Conservation (phyloP, 2,329 filamentous ascomycete species). For the Mycosphaerella sp. region DNA sequence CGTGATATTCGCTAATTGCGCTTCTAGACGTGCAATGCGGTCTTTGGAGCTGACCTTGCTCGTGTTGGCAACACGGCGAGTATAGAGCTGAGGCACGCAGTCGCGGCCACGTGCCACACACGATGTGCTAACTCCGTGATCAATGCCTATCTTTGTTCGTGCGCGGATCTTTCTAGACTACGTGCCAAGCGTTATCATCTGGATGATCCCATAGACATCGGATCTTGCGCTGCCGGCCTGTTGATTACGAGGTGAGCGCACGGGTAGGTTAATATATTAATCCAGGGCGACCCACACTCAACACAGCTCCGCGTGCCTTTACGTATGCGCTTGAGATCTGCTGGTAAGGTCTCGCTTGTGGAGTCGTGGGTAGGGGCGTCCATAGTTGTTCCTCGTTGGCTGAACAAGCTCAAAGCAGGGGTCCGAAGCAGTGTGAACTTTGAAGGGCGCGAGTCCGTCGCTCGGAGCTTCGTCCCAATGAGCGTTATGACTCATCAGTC, state of each 20-base stretch:
- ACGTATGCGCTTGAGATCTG: conserved; percentile 21
- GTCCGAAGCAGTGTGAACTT: no score
- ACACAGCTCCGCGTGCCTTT: conserved; percentile 31
- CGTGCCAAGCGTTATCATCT: conserved; percentile 21
- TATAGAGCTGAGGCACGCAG: conserved; percentile 16
- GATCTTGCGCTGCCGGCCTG: conserved; percentile 31
- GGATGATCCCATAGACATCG: conserved; percentile 27
- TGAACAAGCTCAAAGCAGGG: no score
- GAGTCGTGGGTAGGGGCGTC: not conserved
- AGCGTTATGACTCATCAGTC: no score
- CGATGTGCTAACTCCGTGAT: conserved; percentile 2
- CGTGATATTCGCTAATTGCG: conserved; percentile 15
- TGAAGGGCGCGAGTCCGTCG: no score
- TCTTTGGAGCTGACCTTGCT: conserved; percentile 12
- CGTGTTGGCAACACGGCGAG: conserved; percentile 2
- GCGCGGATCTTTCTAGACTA: not conserved
- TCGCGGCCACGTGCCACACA: conserved; percentile 4
- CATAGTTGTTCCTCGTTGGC: not conserved
- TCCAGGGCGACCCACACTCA: conserved; percentile 24
- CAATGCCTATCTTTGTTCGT: not conserved
- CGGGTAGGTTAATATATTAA: not conserved
- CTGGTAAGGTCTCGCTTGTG: not conserved
- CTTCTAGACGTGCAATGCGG: conserved; percentile 17
- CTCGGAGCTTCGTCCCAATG: no score
- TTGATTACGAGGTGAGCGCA: not conserved